Percentiles rank a stretch among this genome's conserved stretches.
These are phyloP conservation scores for Hanseniaspora uvarum DNA, from an alignment of 1,139 yeast species.

Conservation along the genomic window DNA sequence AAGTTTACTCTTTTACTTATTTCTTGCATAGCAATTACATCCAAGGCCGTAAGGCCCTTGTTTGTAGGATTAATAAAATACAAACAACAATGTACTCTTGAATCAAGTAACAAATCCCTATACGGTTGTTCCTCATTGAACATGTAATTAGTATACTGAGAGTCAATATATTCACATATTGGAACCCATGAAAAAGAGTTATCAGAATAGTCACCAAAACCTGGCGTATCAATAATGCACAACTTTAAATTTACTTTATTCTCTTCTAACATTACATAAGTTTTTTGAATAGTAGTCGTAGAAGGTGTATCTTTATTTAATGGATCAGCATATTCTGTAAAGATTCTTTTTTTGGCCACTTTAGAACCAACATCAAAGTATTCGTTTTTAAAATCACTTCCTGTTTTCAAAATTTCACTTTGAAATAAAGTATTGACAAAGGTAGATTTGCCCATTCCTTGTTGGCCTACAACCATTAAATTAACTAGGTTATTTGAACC, in stretches of 20 bases:
- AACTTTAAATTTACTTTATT: conserved; percentile 43
- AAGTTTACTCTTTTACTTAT: conserved; percentile 56
- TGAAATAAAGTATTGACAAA: conserved; percentile 50
- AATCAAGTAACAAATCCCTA: conserved; percentile 41
- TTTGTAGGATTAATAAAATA: conserved; percentile 57
- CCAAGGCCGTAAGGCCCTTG: conserved; percentile 46
- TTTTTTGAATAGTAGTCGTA: conserved; percentile 35
- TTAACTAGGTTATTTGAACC: conserved; percentile 32
- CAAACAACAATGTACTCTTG: conserved; percentile 65
- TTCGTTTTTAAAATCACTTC: conserved; percentile 17
- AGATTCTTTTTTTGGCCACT: conserved; percentile 1
- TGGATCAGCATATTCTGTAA: not conserved
- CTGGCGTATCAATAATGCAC: conserved; percentile 60
- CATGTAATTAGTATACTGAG: conserved; percentile 48
- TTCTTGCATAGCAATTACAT: conserved; percentile 59
- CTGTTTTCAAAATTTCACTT: conserved; percentile 23
- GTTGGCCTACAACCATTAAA: conserved; percentile 49
- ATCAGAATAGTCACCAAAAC: conserved; percentile 65
- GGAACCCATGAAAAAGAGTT: conserved; percentile 53
- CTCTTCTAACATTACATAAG: conserved; percentile 41
- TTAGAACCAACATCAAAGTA: conserved; percentile 17
- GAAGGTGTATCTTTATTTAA: conserved; percentile 22
- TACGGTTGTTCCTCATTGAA: conserved; percentile 66
- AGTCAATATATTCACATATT: conserved; percentile 47
- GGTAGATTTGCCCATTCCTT: conserved; percentile 47